These are phyloP conservation scores for Solanum pennellii DNA, from an alignment of 257 asterid species.

Conservation along the genomic window DNA sequence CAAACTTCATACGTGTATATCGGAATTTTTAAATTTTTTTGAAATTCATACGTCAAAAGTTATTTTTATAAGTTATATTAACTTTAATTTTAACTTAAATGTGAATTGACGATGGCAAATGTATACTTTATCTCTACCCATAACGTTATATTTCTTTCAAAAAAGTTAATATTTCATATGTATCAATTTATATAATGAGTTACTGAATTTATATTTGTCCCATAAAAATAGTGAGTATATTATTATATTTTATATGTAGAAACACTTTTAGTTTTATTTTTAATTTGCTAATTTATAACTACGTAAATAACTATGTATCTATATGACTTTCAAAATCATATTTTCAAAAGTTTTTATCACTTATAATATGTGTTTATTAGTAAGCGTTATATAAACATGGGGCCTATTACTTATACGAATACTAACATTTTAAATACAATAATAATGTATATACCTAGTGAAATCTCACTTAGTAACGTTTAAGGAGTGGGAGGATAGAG, in stretches of 20 bases:
- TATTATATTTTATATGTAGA: neutral
- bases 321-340: neutral
- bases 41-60: neutral
- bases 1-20: neutral
- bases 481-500: too few relatives aligned
- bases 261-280: neutral
- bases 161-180: neutral
- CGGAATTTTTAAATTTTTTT: too few relatives aligned
- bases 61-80: too few relatives aligned
- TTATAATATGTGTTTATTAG: neutral
- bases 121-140: neutral
- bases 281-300: too few relatives aligned
- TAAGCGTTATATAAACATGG: neutral
- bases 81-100: too few relatives aligned
- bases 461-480: too few relatives aligned
- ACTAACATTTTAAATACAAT: neutral
- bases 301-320: too few relatives aligned
- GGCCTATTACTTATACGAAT: too few relatives aligned
- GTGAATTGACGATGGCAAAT: neutral
- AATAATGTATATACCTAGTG: neutral
- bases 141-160: neutral
- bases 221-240: neutral
- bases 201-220: neutral
- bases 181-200: neutral
- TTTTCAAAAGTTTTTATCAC: neutral